Base-by-base conservation (phyloP, 306 rosid genomes). In the Vicia sativa region DNA sequence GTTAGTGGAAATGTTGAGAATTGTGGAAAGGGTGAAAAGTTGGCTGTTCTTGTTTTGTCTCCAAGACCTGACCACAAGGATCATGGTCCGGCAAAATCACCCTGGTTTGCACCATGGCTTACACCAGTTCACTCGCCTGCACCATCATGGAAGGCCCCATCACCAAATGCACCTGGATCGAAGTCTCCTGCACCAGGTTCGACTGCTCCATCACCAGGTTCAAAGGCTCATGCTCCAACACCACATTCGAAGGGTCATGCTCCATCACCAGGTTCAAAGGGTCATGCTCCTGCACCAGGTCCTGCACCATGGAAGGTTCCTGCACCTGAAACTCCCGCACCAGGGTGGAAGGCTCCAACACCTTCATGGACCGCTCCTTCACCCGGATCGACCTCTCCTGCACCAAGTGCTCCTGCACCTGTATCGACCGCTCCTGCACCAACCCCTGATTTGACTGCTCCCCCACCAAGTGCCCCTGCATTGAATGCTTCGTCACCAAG, bases 1-100 rank as follows among this genome's bases (percentile, higher is more conserved):
- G 79, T 87, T 45, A 84, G 84, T 11, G 92, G 86, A 13, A 74
- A 31, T 2, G 50, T 28, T 3, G 73, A 76, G 1, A 39, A 70
- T 0, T 89, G 95, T 69, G 11, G 44, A 2, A 65, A 81, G n/a
- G 91, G 87, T 16, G 89, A 84, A 60, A 87, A 81, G 64, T 77
- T 87, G 25, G 21, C 55, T 15, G 62, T 81, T 2, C 78, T 85
- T 2, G 92, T 89, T 60, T 34, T 87, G 78, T 80, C 87, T 2
- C 21, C 60, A 12, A 54, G 49, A 10, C 43, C 43, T 7, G 57
- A 54, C 52, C 12, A 76, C 9, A 57, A 62, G 4, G 7, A 12
- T 9, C 3, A 0, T 4, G 11, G 48, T 43, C 71, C 59, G 3
- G 1, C 35, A 11, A 21, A 65, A 2, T 21, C 73, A 9, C 2